Conservation (phyloP, 768 basidiomycete genomes). For the Trametes punicea region DNA sequence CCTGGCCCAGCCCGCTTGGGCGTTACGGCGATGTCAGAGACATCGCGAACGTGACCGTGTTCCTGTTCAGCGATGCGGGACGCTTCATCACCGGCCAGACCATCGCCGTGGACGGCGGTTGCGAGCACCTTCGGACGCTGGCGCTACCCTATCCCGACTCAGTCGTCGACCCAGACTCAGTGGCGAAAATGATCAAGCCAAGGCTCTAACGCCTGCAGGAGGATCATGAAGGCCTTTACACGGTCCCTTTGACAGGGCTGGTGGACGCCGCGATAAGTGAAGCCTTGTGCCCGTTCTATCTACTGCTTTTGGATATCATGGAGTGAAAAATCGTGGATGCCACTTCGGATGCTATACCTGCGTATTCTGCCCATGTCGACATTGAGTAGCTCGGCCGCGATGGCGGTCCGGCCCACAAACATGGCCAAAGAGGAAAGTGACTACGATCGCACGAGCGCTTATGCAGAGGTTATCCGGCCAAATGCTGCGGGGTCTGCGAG, state of each 20-base stretch:
- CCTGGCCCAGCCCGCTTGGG: constrained; percentile 38
- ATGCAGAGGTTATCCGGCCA: neutral
- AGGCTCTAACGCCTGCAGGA: constrained; percentile 25
- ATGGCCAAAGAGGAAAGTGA: constrained; percentile 4
- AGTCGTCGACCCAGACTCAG: constrained; percentile 56
- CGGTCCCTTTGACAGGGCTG: neutral
- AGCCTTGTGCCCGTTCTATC: neutral
- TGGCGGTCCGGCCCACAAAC: neutral
- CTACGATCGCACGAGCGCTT: constrained; percentile 8
- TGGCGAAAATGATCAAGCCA: constrained; percentile 50
- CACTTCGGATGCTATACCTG: neutral
- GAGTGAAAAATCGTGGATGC: neutral
- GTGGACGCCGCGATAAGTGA: neutral
- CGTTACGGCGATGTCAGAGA: constrained; percentile 60
- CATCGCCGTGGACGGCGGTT: constrained; percentile 67
- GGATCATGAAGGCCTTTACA: neutral
- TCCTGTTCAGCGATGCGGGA: constrained; percentile 81
- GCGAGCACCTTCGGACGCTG: constrained; percentile 47
- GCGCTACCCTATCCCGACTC: constrained; percentile 60
- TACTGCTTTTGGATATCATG: neutral
- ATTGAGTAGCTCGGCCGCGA: neutral
- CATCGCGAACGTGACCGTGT: constrained; percentile 67
- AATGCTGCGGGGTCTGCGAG: neutral
- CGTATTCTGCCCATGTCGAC: neutral
- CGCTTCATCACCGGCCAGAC: constrained; percentile 73